Conservation (phyloP, 305 asterid species). For the Caryopteris hybrid region DNA sequence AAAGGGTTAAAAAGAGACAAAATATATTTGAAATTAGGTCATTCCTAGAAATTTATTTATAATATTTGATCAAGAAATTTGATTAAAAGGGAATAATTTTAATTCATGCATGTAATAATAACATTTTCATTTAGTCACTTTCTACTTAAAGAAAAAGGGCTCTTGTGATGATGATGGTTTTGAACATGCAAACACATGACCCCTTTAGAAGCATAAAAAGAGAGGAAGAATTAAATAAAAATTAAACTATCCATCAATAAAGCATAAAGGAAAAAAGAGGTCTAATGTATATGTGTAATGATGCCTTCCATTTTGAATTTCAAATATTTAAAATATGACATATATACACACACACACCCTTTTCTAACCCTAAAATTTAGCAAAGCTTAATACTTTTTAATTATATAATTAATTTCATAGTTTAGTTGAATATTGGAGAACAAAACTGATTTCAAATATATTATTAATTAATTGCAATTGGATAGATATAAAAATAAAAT, state of each 20-base stretch:
- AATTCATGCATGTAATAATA: constrained; percentile 15
- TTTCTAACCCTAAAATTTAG: too few relatives aligned
- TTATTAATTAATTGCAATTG: constrained; percentile 6
- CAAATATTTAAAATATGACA: constrained; percentile 21
- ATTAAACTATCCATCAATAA: constrained; percentile 8
- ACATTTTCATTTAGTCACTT: constrained; percentile 12
- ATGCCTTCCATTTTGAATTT: constrained; percentile 18
- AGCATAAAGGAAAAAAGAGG: constrained; percentile 17
- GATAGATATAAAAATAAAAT: neutral
- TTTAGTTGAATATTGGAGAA: constrained; percentile 5
- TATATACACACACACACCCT: too few relatives aligned
- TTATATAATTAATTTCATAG: too few relatives aligned
- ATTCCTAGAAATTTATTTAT: too few relatives aligned
- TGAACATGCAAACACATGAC: constrained; percentile 29
- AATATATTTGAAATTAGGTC: too few relatives aligned
- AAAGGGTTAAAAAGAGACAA: constrained; percentile 11
- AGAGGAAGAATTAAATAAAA: neutral
- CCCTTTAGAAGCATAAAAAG: constrained; percentile 32
- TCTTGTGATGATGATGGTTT: constrained; percentile 23
- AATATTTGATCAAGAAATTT: too few relatives aligned
- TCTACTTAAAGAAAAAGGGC: constrained; percentile 19
- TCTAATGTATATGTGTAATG: constrained; percentile 12
- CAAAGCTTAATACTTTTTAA: too few relatives aligned
- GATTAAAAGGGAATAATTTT: neutral
- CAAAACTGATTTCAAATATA: constrained; percentile 16